Base-by-base conservation (phyloP, 768 basidiomycete genomes). In the Rhodotorula kratochvilovae region DNA sequence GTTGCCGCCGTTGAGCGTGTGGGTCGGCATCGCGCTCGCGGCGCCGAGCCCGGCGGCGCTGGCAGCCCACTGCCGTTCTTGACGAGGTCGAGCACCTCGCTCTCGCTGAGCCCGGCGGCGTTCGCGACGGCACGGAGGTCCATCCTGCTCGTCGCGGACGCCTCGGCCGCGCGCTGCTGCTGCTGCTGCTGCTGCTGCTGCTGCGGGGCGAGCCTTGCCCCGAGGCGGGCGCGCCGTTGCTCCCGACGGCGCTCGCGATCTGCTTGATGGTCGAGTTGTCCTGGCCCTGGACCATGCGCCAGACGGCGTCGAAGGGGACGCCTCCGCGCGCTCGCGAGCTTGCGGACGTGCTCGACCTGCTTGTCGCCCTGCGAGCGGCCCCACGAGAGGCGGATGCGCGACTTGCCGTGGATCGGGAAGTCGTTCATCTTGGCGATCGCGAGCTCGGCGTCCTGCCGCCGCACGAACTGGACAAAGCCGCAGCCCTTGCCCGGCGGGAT, bases 351-450 rank as follows among this genome's bases (percentile, higher is more conserved):
- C 63, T 77, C 76, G 67, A 76, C 77, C 59, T 77, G 75, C 74
- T 79, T 79, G 71, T 79, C 78, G 54, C 73, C 68, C 64, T 94
- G 92, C 81, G 90, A 91, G 58, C 92, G 84, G 53, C 93, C 93
- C 93, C 93, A 96, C 78, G 90, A 91, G 73, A 95, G 81, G 46
- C 93, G 85, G 74, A 96, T 92, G 77, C 90, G 85, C 73, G 65
- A 65, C 54, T 91, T 92, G 25, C 93, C 93, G 45, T 91, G 92
- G 74, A 96, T 88, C 8, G 92, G 91, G 79, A 93, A 95, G 35
- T 92, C 92, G 82, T 95, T 92, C 92, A 95, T 93, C 81, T 91
- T 92, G 81, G 92, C 90, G 71, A 96, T 96, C 16, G 92, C 77
- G 48, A 86, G 84, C 80, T 94, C 92, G 19, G 93, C 93, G 80